Base-by-base conservation (phyloP, 345 rosid genomes). In the Bruguiera gymnorhiza region DNA sequence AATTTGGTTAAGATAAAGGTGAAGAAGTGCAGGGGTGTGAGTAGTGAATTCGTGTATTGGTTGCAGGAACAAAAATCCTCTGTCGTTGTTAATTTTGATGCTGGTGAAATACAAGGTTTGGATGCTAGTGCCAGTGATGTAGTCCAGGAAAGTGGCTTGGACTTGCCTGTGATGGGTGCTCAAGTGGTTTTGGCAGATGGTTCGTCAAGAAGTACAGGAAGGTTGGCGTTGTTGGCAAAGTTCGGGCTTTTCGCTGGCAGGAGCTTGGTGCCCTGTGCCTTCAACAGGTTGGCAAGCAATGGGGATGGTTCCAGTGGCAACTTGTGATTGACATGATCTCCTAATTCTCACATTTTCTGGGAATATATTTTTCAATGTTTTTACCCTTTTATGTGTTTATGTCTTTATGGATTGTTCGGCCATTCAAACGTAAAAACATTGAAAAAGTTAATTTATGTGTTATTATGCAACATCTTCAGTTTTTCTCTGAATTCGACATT, bases 1-100 rank as follows among this genome's bases (percentile, higher is more conserved):
- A 89, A 69, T 78, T 78, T 93, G 83, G 80, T 85, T 39, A 93
- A 89, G 79, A 69, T 93, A 48, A 93, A 93, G 83, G 90, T 93
- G 34, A 90, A 82, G 86, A 90, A 90, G 70, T 93, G 98, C 74
- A 80, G 65, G 69, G 82, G 84, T 69, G 96, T 93, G 66, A 88
- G 85, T 15, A 62, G 69, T 68, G 87, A 84, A 30, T 83, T 73
- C 8, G 82, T 75, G n/a, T 87, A 81, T 61, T 86, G 92, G 88
- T 76, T 93, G 81, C 81, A 67, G 62, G 82, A 74, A 29, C 81
- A 70, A 5, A 86, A 87, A 83, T 74, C 63, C 60, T 81, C 87
- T 1, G 67, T 93, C 75, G 70, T 85, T 62, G 79, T 93, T 70
- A 84, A 84, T 65, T 71, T 90, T 83, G 97, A 89, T 78, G 80